phyloP scores from a whole-genome alignment of 2,329 filamentous ascomycete genomes.

The Ophiostoma sp. region DNA sequence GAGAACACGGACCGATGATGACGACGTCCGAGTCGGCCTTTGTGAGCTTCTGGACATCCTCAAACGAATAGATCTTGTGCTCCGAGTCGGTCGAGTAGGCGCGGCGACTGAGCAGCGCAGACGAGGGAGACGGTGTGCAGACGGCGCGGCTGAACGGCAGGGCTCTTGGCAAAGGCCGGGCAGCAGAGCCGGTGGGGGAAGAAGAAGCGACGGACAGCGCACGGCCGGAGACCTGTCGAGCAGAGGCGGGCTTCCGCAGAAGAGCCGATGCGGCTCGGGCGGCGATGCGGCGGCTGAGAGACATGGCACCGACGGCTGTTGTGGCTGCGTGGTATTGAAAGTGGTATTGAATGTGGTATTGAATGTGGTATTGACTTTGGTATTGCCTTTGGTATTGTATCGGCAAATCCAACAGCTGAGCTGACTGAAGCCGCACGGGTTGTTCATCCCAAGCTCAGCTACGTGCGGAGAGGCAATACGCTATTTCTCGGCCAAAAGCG shows the following conservation, averaged over 20 bases:
- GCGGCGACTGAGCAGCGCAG: constrained; percentile 12
- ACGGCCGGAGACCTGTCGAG: background rate
- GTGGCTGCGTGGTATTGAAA: background rate
- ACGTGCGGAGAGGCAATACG: background rate
- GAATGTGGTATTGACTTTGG: background rate
- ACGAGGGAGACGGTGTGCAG: background rate
- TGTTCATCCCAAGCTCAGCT: background rate
- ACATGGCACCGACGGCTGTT: background rate
- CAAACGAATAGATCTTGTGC: constrained; percentile 45
- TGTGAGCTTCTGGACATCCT: constrained; percentile 41
- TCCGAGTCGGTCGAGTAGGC: constrained; percentile 32
- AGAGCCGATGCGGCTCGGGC: constrained; percentile 15
- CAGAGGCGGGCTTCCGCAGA: constrained; percentile 13
- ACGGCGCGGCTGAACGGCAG: background rate
- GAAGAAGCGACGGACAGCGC: background rate
- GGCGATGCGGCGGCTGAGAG: constrained; percentile 11
- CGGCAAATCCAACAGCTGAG: background rate
- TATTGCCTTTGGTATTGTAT: background rate
- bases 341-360: background rate
- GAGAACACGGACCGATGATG: constrained; percentile 42
- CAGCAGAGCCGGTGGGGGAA: background rate
- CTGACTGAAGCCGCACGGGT: background rate
- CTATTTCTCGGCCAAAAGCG: constrained; percentile 1
- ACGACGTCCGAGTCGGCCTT: constrained; percentile 34
- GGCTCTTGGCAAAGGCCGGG: background rate